Evolutionary conservation across 371 early-diverging fungal species (phyloP).

Genomic region (Mortierella sp.): DNA sequence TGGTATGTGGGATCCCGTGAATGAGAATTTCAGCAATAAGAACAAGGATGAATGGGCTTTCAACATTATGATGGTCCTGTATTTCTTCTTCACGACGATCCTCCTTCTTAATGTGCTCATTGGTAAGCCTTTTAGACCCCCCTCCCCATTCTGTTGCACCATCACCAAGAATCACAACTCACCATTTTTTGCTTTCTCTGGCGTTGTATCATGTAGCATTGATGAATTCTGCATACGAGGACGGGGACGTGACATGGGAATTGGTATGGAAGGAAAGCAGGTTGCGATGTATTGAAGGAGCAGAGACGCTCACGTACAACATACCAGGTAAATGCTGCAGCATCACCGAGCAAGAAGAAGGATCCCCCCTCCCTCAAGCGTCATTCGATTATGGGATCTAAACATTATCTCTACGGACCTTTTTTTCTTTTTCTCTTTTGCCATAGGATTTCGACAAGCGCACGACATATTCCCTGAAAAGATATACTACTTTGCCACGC

Average conservation of each 20-base stretch:
- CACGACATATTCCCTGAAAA: slow-evolving; percentile 2
- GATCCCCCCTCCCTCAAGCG: too few species aligned
- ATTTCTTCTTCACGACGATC: slow-evolving; percentile 22
- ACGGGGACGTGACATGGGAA: slow-evolving; percentile 3
- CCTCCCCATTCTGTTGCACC: too few species aligned
- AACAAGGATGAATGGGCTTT: neutral
- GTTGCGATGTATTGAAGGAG: neutral
- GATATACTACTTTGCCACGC: slow-evolving; percentile 6
- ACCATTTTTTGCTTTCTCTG: too few species aligned
- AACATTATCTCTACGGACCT: too few species aligned
- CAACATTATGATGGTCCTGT: slow-evolving; percentile 23
- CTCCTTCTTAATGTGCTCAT: slow-evolving; percentile 26
- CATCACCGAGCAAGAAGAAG: neutral
- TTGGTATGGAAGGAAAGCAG: slow-evolving; percentile 5
- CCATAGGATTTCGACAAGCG: slow-evolving; percentile 3
- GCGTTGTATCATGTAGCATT: neutral
- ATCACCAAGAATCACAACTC: too few species aligned
- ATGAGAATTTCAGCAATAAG: neutral
- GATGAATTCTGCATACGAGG: slow-evolving; percentile 6
- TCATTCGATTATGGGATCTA: too few species aligned
- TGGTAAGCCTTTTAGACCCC: slow-evolving; percentile 6
- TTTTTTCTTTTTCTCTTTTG: too few species aligned
- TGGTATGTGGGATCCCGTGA: slow-evolving; percentile 15
- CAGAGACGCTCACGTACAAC: slow-evolving; percentile 5
- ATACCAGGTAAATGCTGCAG: slow-evolving; percentile 14